Base-by-base conservation (phyloP, 768 basidiomycete genomes). In the Boletus sp. region DNA sequence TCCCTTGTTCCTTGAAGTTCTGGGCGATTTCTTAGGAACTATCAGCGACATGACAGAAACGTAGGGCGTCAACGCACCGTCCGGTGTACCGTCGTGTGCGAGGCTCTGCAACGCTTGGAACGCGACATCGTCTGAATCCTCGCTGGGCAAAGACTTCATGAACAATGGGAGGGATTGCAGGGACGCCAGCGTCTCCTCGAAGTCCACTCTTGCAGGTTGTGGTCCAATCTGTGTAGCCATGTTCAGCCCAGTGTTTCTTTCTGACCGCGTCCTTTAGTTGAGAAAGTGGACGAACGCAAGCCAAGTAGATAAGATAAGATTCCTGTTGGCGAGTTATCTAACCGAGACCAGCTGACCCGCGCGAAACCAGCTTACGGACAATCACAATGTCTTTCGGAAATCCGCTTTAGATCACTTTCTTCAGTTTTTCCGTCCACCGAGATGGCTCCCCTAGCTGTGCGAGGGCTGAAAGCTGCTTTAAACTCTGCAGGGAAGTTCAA, bases 1-100 rank as follows among this genome's bases (percentile, higher is more conserved):
- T 98, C 5, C 94, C 97, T 69, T 96, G 92, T 52, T 92, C 86
- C 71, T 97, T 98, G 75, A 98, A 97, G 67, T 90, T 94, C 58
- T 84, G 80, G 1, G 96, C 93, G 61, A 93, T 78, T 71, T 98
- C 97, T 96, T 60, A 29, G 41, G 0, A 28, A 56, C 37, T 24
- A 8, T 64, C 42, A 62, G 33, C 4, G 47, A 49, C 3, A 18
- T 39, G 32, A 11, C 18, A 32, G 49, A 20, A 30, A 36, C 40
- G 30, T 8, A 18, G 24, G 41, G 32, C 10, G 24, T 17, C 17
- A 15, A 83, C 92, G 67, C 69, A 98, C 96, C 95, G 77, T 98
- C 91, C 52, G 94, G 89, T 15, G 92, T 90, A 30, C 94, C 97
- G 15, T 98, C 94, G 71, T 96, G 79, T 7, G 82, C 84, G 29